These are phyloP conservation scores for Nothophoma quercina DNA, from an alignment of 2,329 filamentous ascomycete genomes.

Conservation along the genomic window DNA sequence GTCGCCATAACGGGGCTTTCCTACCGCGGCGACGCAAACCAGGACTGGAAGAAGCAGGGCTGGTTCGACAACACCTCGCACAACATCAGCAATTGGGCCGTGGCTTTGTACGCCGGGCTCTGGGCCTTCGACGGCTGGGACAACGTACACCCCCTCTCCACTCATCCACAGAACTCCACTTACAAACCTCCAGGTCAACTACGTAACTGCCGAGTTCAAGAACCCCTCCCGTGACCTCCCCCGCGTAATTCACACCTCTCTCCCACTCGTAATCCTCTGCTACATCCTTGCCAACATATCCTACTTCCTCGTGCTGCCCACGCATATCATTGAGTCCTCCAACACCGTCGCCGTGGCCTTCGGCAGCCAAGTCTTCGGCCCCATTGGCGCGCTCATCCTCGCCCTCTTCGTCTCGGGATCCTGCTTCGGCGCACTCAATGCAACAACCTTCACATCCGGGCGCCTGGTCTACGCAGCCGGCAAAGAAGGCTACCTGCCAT, in stretches of 20 bases:
- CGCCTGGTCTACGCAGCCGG: slow-evolving; percentile 92
- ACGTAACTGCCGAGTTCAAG: slow-evolving; percentile 95
- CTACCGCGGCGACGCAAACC: slow-evolving; percentile 74
- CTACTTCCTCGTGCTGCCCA: slow-evolving; percentile 92
- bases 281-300: slow-evolving; percentile 92
- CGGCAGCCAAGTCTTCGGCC: slow-evolving; percentile 87
- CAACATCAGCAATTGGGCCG: slow-evolving; percentile 85
- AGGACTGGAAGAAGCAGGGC: slow-evolving; percentile 83
- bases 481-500: slow-evolving; percentile 92
- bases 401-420: slow-evolving; percentile 89
- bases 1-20: slow-evolving; percentile 88
- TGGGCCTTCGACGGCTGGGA: slow-evolving; percentile 99
- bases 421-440: slow-evolving; percentile 94
- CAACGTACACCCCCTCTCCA: slow-evolving; percentile 67
- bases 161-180: slow-evolving; percentile 20
- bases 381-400: slow-evolving; percentile 80
- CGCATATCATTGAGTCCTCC: slow-evolving; percentile 78
- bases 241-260: slow-evolving; percentile 93
- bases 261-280: slow-evolving; percentile 89
- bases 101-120: slow-evolving; percentile 91
- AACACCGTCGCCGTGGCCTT: slow-evolving; percentile 98
- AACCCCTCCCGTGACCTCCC: slow-evolving; percentile 90
- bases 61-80: slow-evolving; percentile 90
- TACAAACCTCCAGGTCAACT: slow-evolving; percentile 78
- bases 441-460: slow-evolving; percentile 90